Evolutionary conservation across 495 filamentous ascomycete genomes (phyloP), one percentile per base, ranked within the genome.

Genomic region (Cudoniella acicularis): DNA sequence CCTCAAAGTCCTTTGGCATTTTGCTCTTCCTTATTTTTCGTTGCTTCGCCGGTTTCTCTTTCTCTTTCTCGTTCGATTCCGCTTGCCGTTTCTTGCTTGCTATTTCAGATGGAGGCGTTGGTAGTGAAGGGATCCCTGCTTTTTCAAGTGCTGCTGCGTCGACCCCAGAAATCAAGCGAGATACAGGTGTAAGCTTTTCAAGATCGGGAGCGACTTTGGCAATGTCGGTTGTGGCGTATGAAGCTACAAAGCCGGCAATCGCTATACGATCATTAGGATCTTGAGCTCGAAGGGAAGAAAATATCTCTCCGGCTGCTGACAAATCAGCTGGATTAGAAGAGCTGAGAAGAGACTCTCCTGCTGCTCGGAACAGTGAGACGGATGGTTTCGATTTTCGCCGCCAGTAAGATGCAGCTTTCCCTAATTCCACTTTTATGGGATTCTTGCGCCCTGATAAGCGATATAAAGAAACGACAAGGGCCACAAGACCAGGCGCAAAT

Each of bases 371-470:
- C 20, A 98, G 82, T 57, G 72, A 60, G 13, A 68, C 72, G 3
- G 80, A 74, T 20, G 78, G 60, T 57, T 82, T 78, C 11, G 79
- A 69, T 51, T 68, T 75, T 45, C 16, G 66, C 58, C 49, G 79
- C 95, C 95, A 98, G 75, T 95, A 87, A 10, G 80, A 73, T 2
- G 91, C 92, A 8, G 94, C 92, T 73, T 88, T 89, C 56, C 85
- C 83, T 18, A 98, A 77, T 60, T 91, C 83, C 0, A 75, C 71
- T 53, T 86, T 87, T 61, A 89, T 83, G 41, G 89, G 85, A 21
- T 80, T 68, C 56, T 85, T 89, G n/a, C 92, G 90, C 54, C 87
- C 86, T 71, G 95, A 88, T 1, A 77, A 75, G 58, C 83, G 82
- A 72, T 96, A 96, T 0, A 99, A 76, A 2, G 89, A 86, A 13